Percentiles rank a stretch among this genome's conserved stretches.
phyloP scores from a whole-genome alignment of 2,329 filamentous ascomycete species.

The Fusarium circinatum region DNA sequence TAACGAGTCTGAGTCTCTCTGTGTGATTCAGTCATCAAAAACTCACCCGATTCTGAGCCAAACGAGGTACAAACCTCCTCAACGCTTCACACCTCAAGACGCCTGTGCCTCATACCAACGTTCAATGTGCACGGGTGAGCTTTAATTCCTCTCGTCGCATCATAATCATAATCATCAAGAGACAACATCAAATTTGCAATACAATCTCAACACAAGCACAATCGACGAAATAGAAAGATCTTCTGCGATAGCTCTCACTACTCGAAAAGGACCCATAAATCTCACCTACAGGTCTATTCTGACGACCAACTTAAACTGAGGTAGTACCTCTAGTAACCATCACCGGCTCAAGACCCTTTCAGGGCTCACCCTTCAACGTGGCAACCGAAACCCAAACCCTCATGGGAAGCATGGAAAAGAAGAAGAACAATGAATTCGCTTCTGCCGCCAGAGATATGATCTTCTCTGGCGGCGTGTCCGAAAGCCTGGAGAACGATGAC shows the following conservation, averaged over 20 bases:
- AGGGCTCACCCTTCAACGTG: neutral
- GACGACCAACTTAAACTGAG: conserved; percentile 19
- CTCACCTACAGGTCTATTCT: conserved; percentile 11
- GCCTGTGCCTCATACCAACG: neutral
- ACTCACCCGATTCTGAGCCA: conserved; percentile 4
- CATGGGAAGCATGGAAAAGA: conserved; percentile 32
- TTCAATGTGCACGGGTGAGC: conserved; percentile 21
- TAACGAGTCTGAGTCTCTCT: conserved; percentile 12
- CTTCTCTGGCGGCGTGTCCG: conserved; percentile 32
- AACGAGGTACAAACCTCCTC: conserved; percentile 3
- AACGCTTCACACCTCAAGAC: conserved; percentile 1
- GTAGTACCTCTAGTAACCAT: conserved; percentile 12
- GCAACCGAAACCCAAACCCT: neutral
- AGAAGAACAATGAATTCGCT: conserved; percentile 43
- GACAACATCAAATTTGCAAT: conserved; percentile 6
- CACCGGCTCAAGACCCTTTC: neutral
- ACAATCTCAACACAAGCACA: conserved; percentile 2
- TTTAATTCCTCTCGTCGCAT: conserved; percentile 25
- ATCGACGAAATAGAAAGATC: conserved; percentile 3
- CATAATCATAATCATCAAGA: conserved; percentile 32
- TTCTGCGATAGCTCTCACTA: conserved; percentile 3
- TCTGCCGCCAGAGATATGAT: conserved; percentile 44
- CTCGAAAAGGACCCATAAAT: conserved; percentile 17
- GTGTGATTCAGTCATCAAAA: conserved; percentile 32
- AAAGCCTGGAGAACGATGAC: conserved; percentile 25